Evolutionary conservation across 768 basidiomycete species (phyloP).

Genomic region (Naematelia aurantialba): DNA sequence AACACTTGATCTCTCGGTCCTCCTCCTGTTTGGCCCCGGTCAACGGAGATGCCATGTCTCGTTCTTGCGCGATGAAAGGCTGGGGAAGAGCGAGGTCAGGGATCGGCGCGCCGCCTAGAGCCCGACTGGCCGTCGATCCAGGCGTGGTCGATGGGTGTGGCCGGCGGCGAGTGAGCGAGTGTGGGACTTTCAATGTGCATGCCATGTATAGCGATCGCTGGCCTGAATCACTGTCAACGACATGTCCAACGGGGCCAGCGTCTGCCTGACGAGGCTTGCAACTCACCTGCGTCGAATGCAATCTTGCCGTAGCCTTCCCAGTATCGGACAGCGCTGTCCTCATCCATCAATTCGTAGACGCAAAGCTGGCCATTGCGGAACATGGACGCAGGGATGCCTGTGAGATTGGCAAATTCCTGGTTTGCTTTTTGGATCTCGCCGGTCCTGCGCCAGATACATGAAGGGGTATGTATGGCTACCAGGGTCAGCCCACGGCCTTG

Average conservation of each 20-base stretch:
- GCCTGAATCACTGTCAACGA: conserved; percentile 14
- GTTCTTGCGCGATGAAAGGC: conserved; percentile 6
- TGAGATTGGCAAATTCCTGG: conserved; percentile 83
- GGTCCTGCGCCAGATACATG: conserved; percentile 92
- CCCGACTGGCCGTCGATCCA: background rate
- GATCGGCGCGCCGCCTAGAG: background rate
- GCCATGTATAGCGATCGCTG: conserved; percentile 43
- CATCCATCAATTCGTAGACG: conserved; percentile 97
- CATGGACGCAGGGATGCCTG: conserved; percentile 61
- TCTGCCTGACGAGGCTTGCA: background rate
- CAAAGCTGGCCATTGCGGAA: conserved; percentile 72
- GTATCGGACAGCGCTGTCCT: conserved; percentile 92
- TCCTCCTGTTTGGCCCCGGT: conserved; percentile 17
- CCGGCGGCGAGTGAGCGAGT: conserved; percentile 27
- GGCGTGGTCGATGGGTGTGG: conserved; percentile 2
- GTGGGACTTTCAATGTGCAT: conserved; percentile 45
- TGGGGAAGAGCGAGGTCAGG: conserved; percentile 18
- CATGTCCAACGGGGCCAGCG: background rate
- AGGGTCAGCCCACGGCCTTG: conserved; percentile 1
- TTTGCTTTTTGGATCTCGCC: conserved; percentile 99
- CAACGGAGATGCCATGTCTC: background rate
- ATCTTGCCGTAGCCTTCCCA: conserved; percentile 94
- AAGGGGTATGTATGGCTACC: conserved; percentile 87
- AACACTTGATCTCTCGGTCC: conserved; percentile 45
- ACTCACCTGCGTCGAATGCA: conserved; percentile 41